Evolutionary conservation across 2,329 filamentous ascomycete species (phyloP), one percentile per base, ranked within the genome.

Genomic region (Neodidymelliopsis sp.): DNA sequence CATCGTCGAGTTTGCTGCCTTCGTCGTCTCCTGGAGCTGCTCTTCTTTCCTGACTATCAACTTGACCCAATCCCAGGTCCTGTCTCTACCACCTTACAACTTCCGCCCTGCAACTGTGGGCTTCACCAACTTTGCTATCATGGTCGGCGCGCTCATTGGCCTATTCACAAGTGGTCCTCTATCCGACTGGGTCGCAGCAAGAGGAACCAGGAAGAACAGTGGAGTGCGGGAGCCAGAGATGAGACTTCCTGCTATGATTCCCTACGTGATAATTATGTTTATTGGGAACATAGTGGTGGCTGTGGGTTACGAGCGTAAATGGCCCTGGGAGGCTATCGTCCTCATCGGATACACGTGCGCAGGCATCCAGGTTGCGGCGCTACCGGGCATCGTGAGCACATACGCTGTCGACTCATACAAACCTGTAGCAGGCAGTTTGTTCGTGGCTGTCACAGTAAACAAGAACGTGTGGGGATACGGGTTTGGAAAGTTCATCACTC

Each of bases 371-470:
- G 83, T 85, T 12, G 79, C 83, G 2, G 83, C 82, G 0, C 68
- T 87, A 10, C 84, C 84, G 0, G 78, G 79, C 10, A 86, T 87
- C 47, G 77, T 74, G 4, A 81, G 75, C 24, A 84, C 75, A 2
- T 86, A 86, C 59, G 81, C 83, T 0, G 79, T 87, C 12, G 84
- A 87, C 64, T 81, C 77, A 46, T 87, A 87, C 68, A 87, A 86
- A 69, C 82, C 84, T 0, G 80, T 86, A 2, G 78, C 83, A 0
- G 83, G 84, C 3, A 78, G 76, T 2, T 71, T 86, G 36, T 83
- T 86, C 63, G 83, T 86, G 0, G 75, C 79, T 6, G 80, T 84
- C 55, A 86, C 83, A 0, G 82, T 86, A 34, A 84, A 84, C 60
- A 86, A 86, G 73, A 86, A 86, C 47, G 44, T 85, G 0, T 85